Base-by-base conservation (phyloP, 371 early-diverging fungal genomes). In the Mycotypha africana region DNA sequence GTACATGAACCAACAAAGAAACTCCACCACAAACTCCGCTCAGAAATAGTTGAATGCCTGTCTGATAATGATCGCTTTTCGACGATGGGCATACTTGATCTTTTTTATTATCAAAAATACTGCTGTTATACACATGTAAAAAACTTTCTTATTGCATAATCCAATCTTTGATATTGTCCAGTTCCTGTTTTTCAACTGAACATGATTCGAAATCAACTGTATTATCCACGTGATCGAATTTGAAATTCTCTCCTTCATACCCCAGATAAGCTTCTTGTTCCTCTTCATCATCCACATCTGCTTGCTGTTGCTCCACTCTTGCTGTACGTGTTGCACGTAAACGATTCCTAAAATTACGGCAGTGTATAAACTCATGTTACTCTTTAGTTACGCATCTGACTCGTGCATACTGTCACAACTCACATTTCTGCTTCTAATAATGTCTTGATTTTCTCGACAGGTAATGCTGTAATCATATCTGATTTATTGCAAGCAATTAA, bases 401-500 rank as follows among this genome's bases (percentile, higher is more conserved):
- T 28, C 12, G 30, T 33, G 34, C 11, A 28, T 33, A 6, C n/a
- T 33, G n/a, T n/a, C n/a, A n/a, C n/a, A 11, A 54, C 71, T 53
- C 78, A 87, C 84, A 93, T 81, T 65, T 93, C 93, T 21, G 52
- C 58, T 53, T 92, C 92, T 19, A 93, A 59, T 35, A 80, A 36
- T 3, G 59, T 37, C 54, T 81, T 69, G 30, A 91, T 78, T 28
- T 79, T 81, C 22, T 79, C 79, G 16, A 61, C 73, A 23, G 81
- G 70, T 40, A 84, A 59, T 2, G 91, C 84, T 28, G 85, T 68
- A 41, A 88, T 56, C 54, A 84, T 63, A 53, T 94, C 94, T 26
- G 75, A 67, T 67, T 92, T 92, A 65, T 94, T 92, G 64, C 91
- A 91, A 15, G 86, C 73, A 30, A 94, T 72, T 37, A 89, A 55